These are phyloP conservation scores for Candida sp. DNA, from an alignment of 1,139 yeast genomes.

Conservation along the genomic window DNA sequence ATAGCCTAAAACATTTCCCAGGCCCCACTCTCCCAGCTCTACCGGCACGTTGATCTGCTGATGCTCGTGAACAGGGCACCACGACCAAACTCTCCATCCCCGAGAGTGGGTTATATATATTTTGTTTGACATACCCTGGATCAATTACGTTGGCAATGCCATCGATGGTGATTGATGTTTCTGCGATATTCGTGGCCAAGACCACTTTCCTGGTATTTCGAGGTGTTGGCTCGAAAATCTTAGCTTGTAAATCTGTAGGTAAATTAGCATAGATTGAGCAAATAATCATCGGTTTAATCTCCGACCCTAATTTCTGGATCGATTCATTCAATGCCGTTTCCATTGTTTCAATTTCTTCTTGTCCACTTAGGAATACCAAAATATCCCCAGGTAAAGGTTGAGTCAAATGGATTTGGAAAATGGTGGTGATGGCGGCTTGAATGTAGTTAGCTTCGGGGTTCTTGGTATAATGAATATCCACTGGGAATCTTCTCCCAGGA, in stretches of 20 bases:
- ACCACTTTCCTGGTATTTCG: constrained; percentile 78
- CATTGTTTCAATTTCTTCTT: constrained; percentile 87
- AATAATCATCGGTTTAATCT: constrained; percentile 61
- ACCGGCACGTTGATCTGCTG: constrained; percentile 96
- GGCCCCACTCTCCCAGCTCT: constrained; percentile 98
- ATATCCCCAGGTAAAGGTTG: constrained; percentile 71
- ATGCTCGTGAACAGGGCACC: constrained; percentile 86
- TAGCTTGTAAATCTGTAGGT: constrained; percentile 79
- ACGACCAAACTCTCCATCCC: constrained; percentile 91
- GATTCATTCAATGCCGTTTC: constrained; percentile 72
- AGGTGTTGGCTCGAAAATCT: constrained; percentile 88
- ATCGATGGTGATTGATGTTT: constrained; percentile 92
- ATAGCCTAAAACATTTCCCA: constrained; percentile 88
- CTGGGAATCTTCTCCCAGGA: constrained; percentile 91
- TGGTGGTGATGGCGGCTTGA: constrained; percentile 85
- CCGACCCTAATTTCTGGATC: constrained; percentile 56
- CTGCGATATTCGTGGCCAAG: constrained; percentile 94
- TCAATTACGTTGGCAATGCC: constrained; percentile 89
- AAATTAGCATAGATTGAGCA: constrained; percentile 92
- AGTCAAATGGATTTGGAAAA: constrained; percentile 74
- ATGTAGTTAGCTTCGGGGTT: constrained; percentile 89
- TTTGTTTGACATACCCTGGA: constrained; percentile 90
- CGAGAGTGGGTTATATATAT: constrained; percentile 72
- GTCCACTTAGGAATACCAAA: constrained; percentile 90
- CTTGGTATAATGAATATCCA: constrained; percentile 78